Conservation (phyloP, 2,329 filamentous ascomycete species). For the Sclerotinia borealis region DNA sequence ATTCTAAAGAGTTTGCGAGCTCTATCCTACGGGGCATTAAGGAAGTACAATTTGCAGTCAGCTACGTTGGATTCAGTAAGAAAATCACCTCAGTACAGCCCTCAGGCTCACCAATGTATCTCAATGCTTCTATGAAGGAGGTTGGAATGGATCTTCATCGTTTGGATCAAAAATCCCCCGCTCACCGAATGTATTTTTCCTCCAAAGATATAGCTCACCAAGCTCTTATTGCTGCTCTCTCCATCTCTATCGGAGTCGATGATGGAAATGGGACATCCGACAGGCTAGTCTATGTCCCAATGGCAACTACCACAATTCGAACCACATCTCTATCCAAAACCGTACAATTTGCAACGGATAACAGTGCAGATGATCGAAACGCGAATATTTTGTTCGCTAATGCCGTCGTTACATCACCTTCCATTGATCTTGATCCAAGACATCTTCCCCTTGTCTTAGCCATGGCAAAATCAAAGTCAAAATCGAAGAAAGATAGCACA, state of each 20-base stretch:
- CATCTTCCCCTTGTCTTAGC: conserved; percentile 82
- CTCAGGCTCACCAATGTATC: conserved; percentile 62
- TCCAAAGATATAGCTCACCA: conserved; percentile 90
- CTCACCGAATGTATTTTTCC: conserved; percentile 97
- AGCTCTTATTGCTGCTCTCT: conserved; percentile 84
- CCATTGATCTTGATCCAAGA: conserved; percentile 84
- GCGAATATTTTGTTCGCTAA: conserved; percentile 96
- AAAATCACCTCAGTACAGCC: conserved; percentile 64
- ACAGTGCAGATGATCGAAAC: conserved; percentile 75
- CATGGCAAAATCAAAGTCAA: conserved; percentile 56
- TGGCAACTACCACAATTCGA: conserved; percentile 92
- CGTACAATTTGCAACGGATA: conserved; percentile 68
- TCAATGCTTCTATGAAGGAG: conserved; percentile 94
- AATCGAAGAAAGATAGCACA: conserved; percentile 38
- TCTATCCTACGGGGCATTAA: conserved; percentile 90
- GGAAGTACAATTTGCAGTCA: conserved; percentile 91
- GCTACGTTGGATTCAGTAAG: conserved; percentile 82
- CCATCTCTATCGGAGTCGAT: conserved; percentile 85
- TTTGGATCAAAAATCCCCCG: conserved; percentile 84
- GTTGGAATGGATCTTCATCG: conserved; percentile 88
- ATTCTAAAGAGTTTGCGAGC: conserved; percentile 86
- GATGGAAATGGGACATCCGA: conserved; percentile 83
- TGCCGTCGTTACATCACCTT: conserved; percentile 91
- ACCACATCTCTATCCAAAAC: conserved; percentile 94
- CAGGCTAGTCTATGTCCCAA: conserved; percentile 85